A percentile compares a stretch with the other conserved stretches of the same genome.
These are phyloP conservation scores for Pythium insidiosum DNA, from an alignment of 352 stramenopile species.

Conservation along the genomic window DNA sequence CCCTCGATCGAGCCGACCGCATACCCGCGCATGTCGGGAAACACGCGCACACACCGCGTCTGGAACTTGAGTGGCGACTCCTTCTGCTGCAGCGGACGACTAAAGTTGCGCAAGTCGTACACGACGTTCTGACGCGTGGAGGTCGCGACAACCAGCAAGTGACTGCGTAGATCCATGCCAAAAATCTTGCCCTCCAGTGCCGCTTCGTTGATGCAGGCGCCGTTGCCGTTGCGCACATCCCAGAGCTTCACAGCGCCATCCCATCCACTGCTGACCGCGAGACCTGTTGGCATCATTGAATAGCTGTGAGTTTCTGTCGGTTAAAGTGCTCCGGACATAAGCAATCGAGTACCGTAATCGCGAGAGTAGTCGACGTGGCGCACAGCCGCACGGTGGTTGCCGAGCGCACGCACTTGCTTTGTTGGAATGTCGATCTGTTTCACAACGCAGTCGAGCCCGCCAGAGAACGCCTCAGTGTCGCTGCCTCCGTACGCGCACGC, in stretches of 20 bases:
- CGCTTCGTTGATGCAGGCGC: slow-evolving; percentile 34
- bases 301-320: too few relatives aligned
- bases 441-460: slow-evolving; percentile 60
- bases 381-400: slow-evolving; percentile 40
- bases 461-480: slow-evolving; percentile 61
- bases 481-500: slow-evolving; percentile 51
- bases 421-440: slow-evolving; percentile 49
- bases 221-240: slow-evolving; percentile 52
- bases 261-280: slow-evolving; percentile 60
- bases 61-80: slow-evolving; percentile 89
- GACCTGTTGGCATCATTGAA: too few relatives aligned
- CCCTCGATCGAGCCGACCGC: slow-evolving; percentile 95
- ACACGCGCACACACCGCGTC: slow-evolving; percentile 82
- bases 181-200: slow-evolving; percentile 55
- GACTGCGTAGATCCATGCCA: slow-evolving; percentile 44
- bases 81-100: slow-evolving; percentile 46
- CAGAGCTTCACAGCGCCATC: slow-evolving; percentile 56
- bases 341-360: slow-evolving; percentile 23
- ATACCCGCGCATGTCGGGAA: slow-evolving; percentile 70
- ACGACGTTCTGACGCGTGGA: slow-evolving; percentile 47
- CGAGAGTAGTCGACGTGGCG: slow-evolving; percentile 47
- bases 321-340: too few relatives aligned
- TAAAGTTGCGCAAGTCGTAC: slow-evolving; percentile 82
- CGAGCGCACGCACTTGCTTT: slow-evolving; percentile 22
- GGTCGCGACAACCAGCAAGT: slow-evolving; percentile 52